A percentile compares a stretch with the other conserved stretches of the same genome.
Conservation (phyloP, 768 basidiomycete species). For the Sistotremastrum suecicum region DNA sequence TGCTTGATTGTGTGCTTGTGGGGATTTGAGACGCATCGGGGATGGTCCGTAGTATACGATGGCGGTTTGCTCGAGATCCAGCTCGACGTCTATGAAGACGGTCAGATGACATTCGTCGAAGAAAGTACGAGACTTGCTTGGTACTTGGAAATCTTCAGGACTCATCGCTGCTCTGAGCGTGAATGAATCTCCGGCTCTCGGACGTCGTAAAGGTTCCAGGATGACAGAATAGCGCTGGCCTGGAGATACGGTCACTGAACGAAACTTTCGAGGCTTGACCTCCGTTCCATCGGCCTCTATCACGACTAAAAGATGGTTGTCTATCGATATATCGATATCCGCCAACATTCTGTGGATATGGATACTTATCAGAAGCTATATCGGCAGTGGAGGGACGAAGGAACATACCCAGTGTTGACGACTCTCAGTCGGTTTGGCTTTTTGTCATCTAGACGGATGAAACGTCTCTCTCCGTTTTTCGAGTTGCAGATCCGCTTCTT, state of each 20-base stretch:
- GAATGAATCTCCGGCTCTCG: conserved; percentile 2
- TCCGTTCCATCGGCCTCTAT: conserved; percentile 8
- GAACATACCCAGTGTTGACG: conserved; percentile 8
- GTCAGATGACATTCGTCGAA: neutral
- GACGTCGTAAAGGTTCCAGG: neutral
- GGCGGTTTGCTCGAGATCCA: conserved; percentile 2
- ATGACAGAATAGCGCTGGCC: conserved; percentile 10
- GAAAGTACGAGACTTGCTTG: neutral
- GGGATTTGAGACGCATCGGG: neutral
- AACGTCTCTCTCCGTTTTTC: neutral
- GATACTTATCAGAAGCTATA: neutral
- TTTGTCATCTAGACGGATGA: neutral
- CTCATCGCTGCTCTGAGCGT: conserved; percentile 3
- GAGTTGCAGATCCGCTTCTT: conserved; percentile 4
- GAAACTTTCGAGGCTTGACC: conserved; percentile 3
- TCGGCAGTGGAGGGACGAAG: too few relatives aligned
- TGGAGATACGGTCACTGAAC: conserved; percentile 4
- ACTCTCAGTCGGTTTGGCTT: conserved; percentile 3
- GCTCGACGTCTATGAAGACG: neutral
- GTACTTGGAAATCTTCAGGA: conserved; percentile 4
- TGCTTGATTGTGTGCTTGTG: too few relatives aligned
- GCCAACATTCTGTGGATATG: neutral
- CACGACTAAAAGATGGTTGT: conserved; percentile 5
- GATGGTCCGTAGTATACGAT: conserved; percentile 2
- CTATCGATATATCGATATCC: conserved; percentile 5